A percentile compares a stretch with the other conserved stretches of the same genome.
Conservation (phyloP, 2,329 filamentous ascomycete species). For the Drechslerella stenobrocha region DNA sequence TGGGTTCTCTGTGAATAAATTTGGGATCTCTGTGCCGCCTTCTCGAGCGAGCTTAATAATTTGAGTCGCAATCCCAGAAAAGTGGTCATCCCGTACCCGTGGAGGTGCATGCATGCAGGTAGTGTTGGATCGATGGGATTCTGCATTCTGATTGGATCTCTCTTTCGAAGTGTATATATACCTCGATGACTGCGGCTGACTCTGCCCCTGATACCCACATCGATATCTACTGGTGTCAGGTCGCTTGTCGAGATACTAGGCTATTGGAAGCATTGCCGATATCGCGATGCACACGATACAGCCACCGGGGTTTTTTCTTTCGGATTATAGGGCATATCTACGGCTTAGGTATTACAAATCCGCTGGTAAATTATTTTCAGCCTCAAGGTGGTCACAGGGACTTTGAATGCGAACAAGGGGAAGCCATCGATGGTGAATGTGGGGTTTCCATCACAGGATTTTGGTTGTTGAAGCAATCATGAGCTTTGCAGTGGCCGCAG, state of each 20-base stretch:
- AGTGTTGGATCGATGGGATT: neutral
- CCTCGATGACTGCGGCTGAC: neutral
- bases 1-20: too few species aligned
- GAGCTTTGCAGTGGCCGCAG: neutral
- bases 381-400: neutral
- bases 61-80: neutral
- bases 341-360: neutral
- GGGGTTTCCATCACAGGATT: too few species aligned
- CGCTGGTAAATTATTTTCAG: neutral
- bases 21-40: constrained; percentile 1
- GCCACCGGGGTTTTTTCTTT: neutral
- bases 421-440: neutral
- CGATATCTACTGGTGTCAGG: too few species aligned
- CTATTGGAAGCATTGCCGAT: neutral
- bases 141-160: neutral
- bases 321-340: neutral
- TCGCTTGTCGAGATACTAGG: too few species aligned
- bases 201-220: neutral
- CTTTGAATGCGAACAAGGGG: neutral
- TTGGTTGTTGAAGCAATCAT: too few species aligned
- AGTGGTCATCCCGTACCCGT: neutral
- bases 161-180: neutral
- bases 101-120: neutral
- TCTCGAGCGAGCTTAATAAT: neutral
- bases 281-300: neutral